Percentiles rank a stretch among this genome's conserved stretches.
Evolutionary conservation across 2,329 filamentous ascomycete species (phyloP).

Genomic region (Alternaria sp.): DNA sequence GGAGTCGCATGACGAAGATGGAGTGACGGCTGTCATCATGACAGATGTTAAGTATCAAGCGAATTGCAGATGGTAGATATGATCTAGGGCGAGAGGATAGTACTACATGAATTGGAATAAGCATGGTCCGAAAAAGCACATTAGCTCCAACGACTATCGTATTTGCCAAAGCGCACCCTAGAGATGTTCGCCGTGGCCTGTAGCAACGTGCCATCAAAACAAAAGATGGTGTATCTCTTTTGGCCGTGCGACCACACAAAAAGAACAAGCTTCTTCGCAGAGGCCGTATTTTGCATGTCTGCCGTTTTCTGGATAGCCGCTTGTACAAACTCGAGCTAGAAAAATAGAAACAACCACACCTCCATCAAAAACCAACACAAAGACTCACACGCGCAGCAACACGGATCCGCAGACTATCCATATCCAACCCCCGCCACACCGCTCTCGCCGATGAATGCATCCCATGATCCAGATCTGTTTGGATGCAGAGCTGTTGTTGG

Average conservation of each 20-base stretch:
- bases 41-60: constrained; percentile 10
- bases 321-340: constrained; percentile 2
- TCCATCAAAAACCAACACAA: constrained; percentile 17
- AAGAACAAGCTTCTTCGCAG: not conserved
- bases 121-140: not conserved
- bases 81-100: not conserved
- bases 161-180: not conserved
- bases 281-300: not conserved
- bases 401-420: not conserved
- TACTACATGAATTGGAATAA: not conserved
- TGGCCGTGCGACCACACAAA: not conserved
- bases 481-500: constrained; percentile 19
- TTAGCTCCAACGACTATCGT: not conserved
- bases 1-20: constrained; percentile 10
- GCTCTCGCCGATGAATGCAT: constrained; percentile 6
- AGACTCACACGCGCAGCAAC: constrained; percentile 1
- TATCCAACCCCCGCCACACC: constrained; percentile 1
- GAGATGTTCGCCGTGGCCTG: not conserved
- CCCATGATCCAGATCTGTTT: constrained; percentile 11
- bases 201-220: not conserved
- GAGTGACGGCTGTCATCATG: constrained; percentile 22
- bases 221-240: not conserved
- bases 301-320: constrained; percentile 1
- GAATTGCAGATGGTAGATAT: not conserved
- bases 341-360: constrained; percentile 11